Evolutionary conservation across 495 filamentous ascomycete genomes (phyloP).

Genomic region (Ascodesmis nigricans): DNA sequence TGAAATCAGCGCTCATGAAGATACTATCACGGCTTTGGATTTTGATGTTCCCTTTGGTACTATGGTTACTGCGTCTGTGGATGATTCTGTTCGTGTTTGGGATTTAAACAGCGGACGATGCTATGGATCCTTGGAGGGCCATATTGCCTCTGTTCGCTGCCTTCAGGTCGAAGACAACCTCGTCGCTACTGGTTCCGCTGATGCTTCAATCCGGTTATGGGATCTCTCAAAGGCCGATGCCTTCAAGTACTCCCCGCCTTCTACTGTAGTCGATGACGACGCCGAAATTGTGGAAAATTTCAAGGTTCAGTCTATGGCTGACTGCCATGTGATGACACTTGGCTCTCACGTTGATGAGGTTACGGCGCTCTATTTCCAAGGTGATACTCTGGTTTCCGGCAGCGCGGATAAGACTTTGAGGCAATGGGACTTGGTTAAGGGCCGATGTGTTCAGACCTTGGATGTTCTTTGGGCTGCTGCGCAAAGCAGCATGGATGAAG

Average conservation of each 20-base stretch:
- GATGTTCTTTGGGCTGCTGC: slow-evolving; percentile 98
- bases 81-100: slow-evolving; percentile 95
- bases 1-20: slow-evolving; percentile 68
- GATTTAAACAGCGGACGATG: slow-evolving; percentile 84
- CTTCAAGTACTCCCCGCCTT: slow-evolving; percentile 24
- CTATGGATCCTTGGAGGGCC: slow-evolving; percentile 73
- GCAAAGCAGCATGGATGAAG: slow-evolving; percentile 51
- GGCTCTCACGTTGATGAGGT: slow-evolving; percentile 85
- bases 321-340: slow-evolving; percentile 70
- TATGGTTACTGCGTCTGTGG: slow-evolving; percentile 81
- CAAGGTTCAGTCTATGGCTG: slow-evolving; percentile 45
- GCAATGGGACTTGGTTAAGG: slow-evolving; percentile 93
- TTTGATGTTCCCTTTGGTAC: slow-evolving; percentile 93
- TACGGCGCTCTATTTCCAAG: slow-evolving; percentile 75
- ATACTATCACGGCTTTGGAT: slow-evolving; percentile 75
- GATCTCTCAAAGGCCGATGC: slow-evolving; percentile 53
- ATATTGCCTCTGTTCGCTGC: slow-evolving; percentile 80
- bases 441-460: slow-evolving; percentile 87
- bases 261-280: slow-evolving; percentile 34
- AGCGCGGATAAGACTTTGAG: slow-evolving; percentile 92
- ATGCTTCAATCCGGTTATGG: slow-evolving; percentile 88
- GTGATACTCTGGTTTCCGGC: slow-evolving; percentile 76
- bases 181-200: slow-evolving; percentile 83
- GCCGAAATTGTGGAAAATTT: slow-evolving; percentile 31
- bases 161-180: slow-evolving; percentile 92